Evolutionary conservation across 176 grass and related monocot genomes (phyloP), one percentile per base, ranked within the genome.

Genomic region (Secale cereale): DNA sequence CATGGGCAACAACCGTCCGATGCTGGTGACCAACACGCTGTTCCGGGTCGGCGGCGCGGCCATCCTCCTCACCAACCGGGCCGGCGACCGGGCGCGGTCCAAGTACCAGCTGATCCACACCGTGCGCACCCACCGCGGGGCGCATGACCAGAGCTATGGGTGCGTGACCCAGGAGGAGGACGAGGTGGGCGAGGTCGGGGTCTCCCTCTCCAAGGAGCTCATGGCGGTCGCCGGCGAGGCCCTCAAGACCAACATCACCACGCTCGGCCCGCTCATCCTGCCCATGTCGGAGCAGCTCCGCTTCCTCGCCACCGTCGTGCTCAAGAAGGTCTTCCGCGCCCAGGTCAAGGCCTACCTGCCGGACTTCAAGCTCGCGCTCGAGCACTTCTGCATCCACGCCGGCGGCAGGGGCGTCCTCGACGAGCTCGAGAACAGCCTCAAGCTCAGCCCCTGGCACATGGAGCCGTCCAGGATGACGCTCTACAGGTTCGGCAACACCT

Each of bases 301-400:
- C 0, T 97, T 97, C 89, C 83, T 97, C 8, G 88, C 84, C 61
- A 88, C 95, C 17, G 88, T 94, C 63, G 74, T 97, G 16, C 84
- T 97, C 79, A 88, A 74, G 23, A 85, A 84, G 74, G 83, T 97
- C 23, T 91, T 97, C 75, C 90, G 94, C 73, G 80, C 92, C 36
- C 60, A 39, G 8, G 84, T 96, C 11, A 85, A 85, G 68, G 79
- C 85, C 1, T 98, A 98, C 78, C 88, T 98, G 0, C 96, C 96
- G 0, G 93, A 98, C 82, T 98, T 98, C 87, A 95, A 82, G 82
- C 77, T 94, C n/a, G 96, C 96, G 2, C 88, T 98, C 36, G 96
- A 98, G n/a, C 96, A 98, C 79, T 98, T 98, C 86, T 98, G 96
- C 96, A 94, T 98, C 84, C 96, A 98, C 80, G 96, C 96, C 1